Conservation (phyloP, 2,329 filamentous ascomycete genomes). For the Daldinia sp. region DNA sequence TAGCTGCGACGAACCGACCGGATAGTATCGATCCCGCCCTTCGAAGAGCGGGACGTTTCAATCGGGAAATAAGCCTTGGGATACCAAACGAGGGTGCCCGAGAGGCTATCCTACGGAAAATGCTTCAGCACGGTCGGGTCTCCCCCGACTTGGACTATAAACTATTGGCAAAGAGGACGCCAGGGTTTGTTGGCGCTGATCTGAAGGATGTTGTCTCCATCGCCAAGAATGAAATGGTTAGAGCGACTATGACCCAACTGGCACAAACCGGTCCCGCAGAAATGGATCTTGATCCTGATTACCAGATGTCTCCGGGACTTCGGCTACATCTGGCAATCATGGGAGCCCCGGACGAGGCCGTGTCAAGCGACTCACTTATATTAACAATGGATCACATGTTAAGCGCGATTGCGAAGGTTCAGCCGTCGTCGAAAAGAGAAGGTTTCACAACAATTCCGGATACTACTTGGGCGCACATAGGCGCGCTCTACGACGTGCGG, state of each 20-base stretch:
- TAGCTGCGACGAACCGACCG: conserved; percentile 90
- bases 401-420: conserved; percentile 77
- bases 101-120: conserved; percentile 79
- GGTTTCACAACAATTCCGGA: conserved; percentile 95
- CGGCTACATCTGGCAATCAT: conserved; percentile 44
- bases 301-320: conserved; percentile 28
- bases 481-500: conserved; percentile 83
- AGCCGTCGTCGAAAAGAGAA: conserved; percentile 87
- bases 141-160: conserved; percentile 78
- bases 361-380: conserved; percentile 44
- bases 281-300: conserved; percentile 46
- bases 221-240: conserved; percentile 56
- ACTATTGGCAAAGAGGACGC: conserved; percentile 82
- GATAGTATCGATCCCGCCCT: conserved; percentile 87
- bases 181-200: conserved; percentile 94
- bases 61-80: conserved; percentile 86
- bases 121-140: conserved; percentile 75
- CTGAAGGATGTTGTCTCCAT: conserved; percentile 72
- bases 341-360: conserved; percentile 39
- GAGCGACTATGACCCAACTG: conserved; percentile 49
- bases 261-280: conserved; percentile 40
- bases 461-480: conserved; percentile 93
- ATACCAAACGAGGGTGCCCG: conserved; percentile 85
- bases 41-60: conserved; percentile 80
- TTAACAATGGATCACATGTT: conserved; percentile 74